Evolutionary conservation across 768 basidiomycete species (phyloP).

Genomic region (Leccinum disarticulatum): DNA sequence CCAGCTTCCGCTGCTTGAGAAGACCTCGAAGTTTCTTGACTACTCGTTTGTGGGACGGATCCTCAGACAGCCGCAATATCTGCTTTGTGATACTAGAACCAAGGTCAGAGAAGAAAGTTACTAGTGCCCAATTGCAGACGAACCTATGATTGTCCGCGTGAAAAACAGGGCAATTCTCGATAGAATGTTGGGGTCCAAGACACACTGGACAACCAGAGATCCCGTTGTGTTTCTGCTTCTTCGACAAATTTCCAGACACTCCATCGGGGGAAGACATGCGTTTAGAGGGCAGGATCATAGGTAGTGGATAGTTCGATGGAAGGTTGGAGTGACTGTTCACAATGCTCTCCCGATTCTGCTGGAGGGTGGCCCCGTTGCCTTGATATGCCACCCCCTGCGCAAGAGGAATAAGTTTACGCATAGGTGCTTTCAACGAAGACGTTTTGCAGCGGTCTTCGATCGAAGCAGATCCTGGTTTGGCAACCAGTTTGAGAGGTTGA

Average conservation of each 20-base stretch:
- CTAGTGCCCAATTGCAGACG: slow-evolving; percentile 3
- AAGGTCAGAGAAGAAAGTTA: slow-evolving; percentile 7
- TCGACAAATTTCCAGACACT: slow-evolving; percentile 28
- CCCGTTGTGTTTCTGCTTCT: slow-evolving; percentile 38
- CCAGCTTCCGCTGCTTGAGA: slow-evolving; percentile 35
- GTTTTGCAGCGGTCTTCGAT: background rate
- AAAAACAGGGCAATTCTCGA: slow-evolving; percentile 58
- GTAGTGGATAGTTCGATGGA: background rate
- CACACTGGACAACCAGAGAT: slow-evolving; percentile 49
- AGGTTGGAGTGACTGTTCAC: background rate
- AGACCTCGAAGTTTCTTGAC: slow-evolving; percentile 41
- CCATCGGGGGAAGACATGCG: slow-evolving; percentile 35
- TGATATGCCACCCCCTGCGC: background rate
- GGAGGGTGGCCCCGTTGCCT: background rate
- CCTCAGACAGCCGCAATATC: slow-evolving; percentile 43
- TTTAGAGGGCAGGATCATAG: slow-evolving; percentile 32
- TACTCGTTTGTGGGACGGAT: slow-evolving; percentile 36
- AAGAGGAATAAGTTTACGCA: background rate
- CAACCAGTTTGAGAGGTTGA: slow-evolving; percentile 62
- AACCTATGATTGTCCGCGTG: slow-evolving; percentile 55
- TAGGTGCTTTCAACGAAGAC: slow-evolving; percentile 4
- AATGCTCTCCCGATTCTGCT: background rate
- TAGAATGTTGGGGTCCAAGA: slow-evolving; percentile 40
- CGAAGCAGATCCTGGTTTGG: slow-evolving; percentile 24
- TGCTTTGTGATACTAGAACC: slow-evolving; percentile 40